phyloP scores from a whole-genome alignment of 345 rosid species.

The Nephelium lappaceum region DNA sequence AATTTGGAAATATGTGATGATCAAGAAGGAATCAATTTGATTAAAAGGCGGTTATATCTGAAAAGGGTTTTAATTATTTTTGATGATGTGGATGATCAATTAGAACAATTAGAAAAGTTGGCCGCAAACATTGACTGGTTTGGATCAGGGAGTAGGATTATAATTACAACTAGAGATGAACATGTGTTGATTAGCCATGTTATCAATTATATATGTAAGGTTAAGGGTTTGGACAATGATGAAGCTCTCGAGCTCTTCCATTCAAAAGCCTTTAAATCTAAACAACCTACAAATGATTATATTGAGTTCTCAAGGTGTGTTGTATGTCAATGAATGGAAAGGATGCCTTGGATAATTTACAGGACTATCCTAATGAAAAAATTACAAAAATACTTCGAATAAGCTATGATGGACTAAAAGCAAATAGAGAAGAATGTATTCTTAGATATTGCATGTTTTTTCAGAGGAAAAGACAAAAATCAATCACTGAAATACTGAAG shows the following conservation, averaged over 20 bases:
- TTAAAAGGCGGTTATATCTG: background rate
- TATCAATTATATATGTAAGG: background rate
- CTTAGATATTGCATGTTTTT: conserved; percentile 15
- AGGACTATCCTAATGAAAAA: background rate
- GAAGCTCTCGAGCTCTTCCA: conserved; percentile 12
- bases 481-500: too few relatives aligned
- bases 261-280: conserved; percentile 6
- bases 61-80: conserved; percentile 12
- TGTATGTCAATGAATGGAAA: conserved; percentile 8
- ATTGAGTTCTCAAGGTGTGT: background rate
- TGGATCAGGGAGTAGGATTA: conserved; percentile 1
- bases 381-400: background rate
- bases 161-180: conserved; percentile 20
- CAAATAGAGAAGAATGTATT: background rate
- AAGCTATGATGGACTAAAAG: conserved; percentile 7
- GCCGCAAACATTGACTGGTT: background rate
- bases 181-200: background rate
- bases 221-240: background rate
- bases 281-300: background rate
- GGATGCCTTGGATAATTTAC: background rate
- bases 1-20: background rate
- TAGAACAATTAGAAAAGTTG: background rate
- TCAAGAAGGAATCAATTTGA: background rate
- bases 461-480: background rate
- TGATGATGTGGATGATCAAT: background rate